A percentile compares a stretch with the other conserved stretches of the same genome.
These are phyloP conservation scores for Melaleuca quinquenervia DNA, from an alignment of 345 rosid genomes.

Conservation along the genomic window DNA sequence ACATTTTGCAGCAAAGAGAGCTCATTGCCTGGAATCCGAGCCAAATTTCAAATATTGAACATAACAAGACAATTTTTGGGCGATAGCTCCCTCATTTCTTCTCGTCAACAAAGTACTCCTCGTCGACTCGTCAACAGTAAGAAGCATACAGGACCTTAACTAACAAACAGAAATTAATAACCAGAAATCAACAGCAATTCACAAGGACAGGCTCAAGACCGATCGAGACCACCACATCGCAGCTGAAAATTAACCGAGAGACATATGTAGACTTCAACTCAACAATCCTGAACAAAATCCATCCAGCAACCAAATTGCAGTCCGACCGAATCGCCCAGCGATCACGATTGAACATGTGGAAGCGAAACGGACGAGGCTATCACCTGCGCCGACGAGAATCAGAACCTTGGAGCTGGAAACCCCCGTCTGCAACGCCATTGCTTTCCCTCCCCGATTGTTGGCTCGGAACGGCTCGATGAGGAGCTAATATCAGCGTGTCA, in stretches of 20 bases:
- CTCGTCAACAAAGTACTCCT: not conserved
- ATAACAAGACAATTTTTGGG: too few relatives aligned
- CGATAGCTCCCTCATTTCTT: too few relatives aligned
- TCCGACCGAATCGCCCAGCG: not conserved
- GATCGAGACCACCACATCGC: not conserved
- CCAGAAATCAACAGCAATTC: not conserved
- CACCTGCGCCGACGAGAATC: slow-evolving; percentile 81
- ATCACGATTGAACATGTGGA: not conserved
- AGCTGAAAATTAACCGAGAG: not conserved
- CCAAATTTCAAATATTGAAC: not conserved
- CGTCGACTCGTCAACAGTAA: not conserved
- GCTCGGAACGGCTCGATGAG: not conserved
- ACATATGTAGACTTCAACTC: not conserved
- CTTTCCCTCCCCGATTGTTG: not conserved
- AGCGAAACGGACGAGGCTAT: not conserved
- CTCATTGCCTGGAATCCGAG: not conserved
- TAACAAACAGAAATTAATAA: not conserved
- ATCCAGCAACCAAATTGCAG: not conserved
- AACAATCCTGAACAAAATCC: not conserved
- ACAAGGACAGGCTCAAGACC: not conserved
- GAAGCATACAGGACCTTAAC: not conserved
- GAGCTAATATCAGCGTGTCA: not conserved
- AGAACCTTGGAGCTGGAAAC: slow-evolving; percentile 76
- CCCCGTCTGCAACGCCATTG: slow-evolving; percentile 84
- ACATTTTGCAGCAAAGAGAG: not conserved